A percentile compares a stretch with the other conserved stretches of the same genome.
Conservation (phyloP, 1,284 basidiomycete genomes). For the Hortiboletus rubellus region DNA sequence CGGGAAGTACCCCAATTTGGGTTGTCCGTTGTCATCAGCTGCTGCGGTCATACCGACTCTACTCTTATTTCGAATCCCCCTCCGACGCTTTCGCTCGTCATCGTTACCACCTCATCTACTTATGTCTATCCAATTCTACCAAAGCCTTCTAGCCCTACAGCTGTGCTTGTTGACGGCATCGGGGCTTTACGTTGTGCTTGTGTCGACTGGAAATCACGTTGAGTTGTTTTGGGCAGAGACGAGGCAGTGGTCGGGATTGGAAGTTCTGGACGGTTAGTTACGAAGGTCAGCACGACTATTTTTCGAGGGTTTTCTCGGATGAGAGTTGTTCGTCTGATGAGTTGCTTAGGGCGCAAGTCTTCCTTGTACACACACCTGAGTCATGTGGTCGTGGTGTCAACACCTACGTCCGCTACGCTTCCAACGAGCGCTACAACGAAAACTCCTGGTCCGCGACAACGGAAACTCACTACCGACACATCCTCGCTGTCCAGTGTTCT, state of each 20-base stretch:
- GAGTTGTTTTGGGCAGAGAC: slow-evolving; percentile 86
- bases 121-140: slow-evolving; percentile 78
- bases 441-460: slow-evolving; percentile 17
- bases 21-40: too few relatives aligned
- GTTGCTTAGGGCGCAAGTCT: slow-evolving; percentile 57
- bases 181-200: slow-evolving; percentile 54
- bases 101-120: slow-evolving; percentile 85
- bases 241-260: slow-evolving; percentile 92
- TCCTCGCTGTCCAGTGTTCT: slow-evolving; percentile 61
- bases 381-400: slow-evolving; percentile 77
- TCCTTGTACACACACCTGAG: slow-evolving; percentile 72
- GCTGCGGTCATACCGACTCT: too few relatives aligned
- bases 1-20: too few relatives aligned
- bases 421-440: slow-evolving; percentile 58
- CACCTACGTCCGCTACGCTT: slow-evolving; percentile 25
- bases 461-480: slow-evolving; percentile 20
- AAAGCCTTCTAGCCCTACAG: slow-evolving; percentile 65
- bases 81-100: slow-evolving; percentile 69
- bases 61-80: neutral
- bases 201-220: slow-evolving; percentile 30
- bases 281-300: slow-evolving; percentile 58
- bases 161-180: slow-evolving; percentile 80
- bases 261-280: slow-evolving; percentile 87
- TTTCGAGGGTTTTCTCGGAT: neutral
- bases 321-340: neutral